Conservation (phyloP, 305 asterid species). For the Fraxinus xanthoxyloides region DNA sequence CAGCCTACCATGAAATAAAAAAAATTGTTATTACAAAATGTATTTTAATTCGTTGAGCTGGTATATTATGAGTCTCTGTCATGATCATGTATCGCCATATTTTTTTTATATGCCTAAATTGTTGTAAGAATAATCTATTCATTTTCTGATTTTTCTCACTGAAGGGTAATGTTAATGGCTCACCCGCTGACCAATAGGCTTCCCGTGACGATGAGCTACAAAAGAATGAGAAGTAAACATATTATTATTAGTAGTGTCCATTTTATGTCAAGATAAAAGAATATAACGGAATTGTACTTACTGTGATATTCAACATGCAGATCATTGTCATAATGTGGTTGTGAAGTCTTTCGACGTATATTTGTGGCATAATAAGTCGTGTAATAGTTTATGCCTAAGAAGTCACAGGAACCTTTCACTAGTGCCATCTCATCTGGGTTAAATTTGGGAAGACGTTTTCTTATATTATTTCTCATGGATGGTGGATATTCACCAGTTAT, state of each 20-base stretch:
- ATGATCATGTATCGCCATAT: neutral
- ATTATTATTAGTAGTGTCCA: neutral
- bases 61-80: neutral
- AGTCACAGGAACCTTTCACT: neutral
- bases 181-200: neutral
- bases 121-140: neutral
- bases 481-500: neutral
- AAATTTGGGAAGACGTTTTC: neutral
- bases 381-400: too few species aligned
- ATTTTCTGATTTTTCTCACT: too few species aligned
- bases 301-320: neutral
- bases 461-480: neutral
- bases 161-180: neutral
- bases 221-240: neutral
- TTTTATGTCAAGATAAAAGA: neutral
- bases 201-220: neutral
- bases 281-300: neutral
- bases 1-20: conserved; percentile 3
- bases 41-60: neutral
- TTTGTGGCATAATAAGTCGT: too few species aligned
- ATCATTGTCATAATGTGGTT: neutral
- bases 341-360: too few species aligned
- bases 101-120: neutral
- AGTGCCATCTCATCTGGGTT: neutral
- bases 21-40: neutral